Evolutionary conservation across 2,329 filamentous ascomycete genomes (phyloP), one percentile per base, ranked within the genome.

Genomic region (Ilyonectria sp.): DNA sequence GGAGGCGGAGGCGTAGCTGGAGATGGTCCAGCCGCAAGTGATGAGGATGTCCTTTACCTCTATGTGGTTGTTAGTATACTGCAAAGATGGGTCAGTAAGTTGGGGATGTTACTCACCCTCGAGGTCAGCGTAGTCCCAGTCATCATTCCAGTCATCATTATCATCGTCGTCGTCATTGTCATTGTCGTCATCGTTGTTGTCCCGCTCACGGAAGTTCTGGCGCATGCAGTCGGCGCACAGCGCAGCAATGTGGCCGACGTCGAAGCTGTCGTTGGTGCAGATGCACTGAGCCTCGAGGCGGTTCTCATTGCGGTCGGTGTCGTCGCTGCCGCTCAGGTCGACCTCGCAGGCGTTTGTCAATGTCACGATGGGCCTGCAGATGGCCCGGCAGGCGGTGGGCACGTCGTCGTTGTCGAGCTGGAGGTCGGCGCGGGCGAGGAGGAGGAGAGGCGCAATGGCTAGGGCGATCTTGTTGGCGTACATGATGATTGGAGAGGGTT

Each of bases 241-340:
- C 3, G 74, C 79, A 19, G 81, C 77, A 55, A 83, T 70, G 19
- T 70, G 65, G 26, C 54, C 69, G 56, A 84, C 82, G 71, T 82
- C 71, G 73, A 84, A 81, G 72, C 80, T 81, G 55, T 75, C 68
- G 76, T 84, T 81, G 69, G 80, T 79, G 77, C 82, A 82, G 59
- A 83, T 70, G 67, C 82, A 84, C 70, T 83, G 80, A 13, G 72
- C 74, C 75, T 79, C 76, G 58, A 83, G 79, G 19, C 76, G 78
- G 50, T 81, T 74, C 71, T 83, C 80, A 35, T 76, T 70, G 26
- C 74, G 76, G 72, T 81, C 78, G 19, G 54, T 50, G 60, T 68
- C 74, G 60, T 77, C 72, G 47, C 40, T 43, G 40, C 74, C 72
- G 29, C 49, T 60, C 43, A 79, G 74, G 60, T 79, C 75, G 40